Base-by-base conservation (phyloP, 768 basidiomycete genomes). In the Psilocybe cyanescens region DNA sequence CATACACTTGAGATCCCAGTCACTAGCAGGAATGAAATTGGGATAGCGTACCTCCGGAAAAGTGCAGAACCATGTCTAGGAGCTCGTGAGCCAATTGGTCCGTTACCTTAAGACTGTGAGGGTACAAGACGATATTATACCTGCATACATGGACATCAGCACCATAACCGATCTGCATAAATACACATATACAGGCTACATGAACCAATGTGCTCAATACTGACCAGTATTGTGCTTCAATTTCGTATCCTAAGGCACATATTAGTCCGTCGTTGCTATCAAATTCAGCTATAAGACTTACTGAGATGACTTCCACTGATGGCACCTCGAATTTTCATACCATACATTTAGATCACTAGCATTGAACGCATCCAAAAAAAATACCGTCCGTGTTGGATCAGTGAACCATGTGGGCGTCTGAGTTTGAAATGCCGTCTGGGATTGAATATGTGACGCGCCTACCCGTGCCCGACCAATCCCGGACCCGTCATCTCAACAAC, bases 361-460 rank as follows among this genome's bases (percentile, higher is more conserved):
- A 0, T 79, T 67, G 58, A 78, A 83, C 0, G 71, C 64, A 49
- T 87, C 79, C 46, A 87, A 57, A 79, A 63, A 88, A 63, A 88
- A 88, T 12, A 87, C 70, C 17, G 73, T 68, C 17, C 82, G 78
- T 0, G 72, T 70, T 2, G 66, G 24, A 51, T 85, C 24, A 24
- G 24, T 24, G 24, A 24, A 24, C 24, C 24, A 24, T 24, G 24
- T 24, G 24, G 24, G 24, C 24, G 24, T 24, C 24, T 24, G 24
- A 24, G 24, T 24, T 24, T 24, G 24, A 24, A 24, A 24, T 24
- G 24, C 24, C 24, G 24, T 24, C 24, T 24, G 24, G 24, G 24
- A 24, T 24, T 24, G 24, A 24, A 24, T 24, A 24, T 24, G 24
- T 24, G 24, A 24, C 24, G 2, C 24, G 24, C 24, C 24, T 24